phyloP scores from a whole-genome alignment of 2,329 filamentous ascomycete genomes.

The Leptoxyphium fumago region DNA sequence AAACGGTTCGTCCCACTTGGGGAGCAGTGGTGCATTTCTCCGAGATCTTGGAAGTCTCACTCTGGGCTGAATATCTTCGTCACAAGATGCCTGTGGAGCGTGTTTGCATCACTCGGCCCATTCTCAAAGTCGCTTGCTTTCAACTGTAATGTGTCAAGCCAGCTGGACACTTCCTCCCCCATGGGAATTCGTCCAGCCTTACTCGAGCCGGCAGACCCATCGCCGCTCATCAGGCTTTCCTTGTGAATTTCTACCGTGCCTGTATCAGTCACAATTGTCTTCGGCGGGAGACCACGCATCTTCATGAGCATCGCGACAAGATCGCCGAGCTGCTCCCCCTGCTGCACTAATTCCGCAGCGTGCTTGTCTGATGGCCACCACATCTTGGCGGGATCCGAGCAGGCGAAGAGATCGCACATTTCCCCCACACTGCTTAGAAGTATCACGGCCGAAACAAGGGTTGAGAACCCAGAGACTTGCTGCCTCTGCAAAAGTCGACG shows the following conservation, averaged over 20 bases:
- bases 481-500: conserved; percentile 43
- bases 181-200: conserved; percentile 6
- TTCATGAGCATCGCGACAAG: conserved; percentile 43
- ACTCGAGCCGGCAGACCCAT: conserved; percentile 1
- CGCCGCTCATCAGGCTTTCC: conserved; percentile 1
- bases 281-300: conserved; percentile 37
- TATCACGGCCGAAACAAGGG: conserved; percentile 44
- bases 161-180: conserved; percentile 5
- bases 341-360: conserved; percentile 36
- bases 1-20: too few species aligned
- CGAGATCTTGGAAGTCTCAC: background rate
- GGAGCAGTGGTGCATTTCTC: too few species aligned
- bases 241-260: conserved; percentile 18
- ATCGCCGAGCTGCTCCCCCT: conserved; percentile 44
- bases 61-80: background rate
- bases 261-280: conserved; percentile 19
- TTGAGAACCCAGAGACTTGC: conserved; percentile 42
- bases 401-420: conserved; percentile 40
- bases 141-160: conserved; percentile 9
- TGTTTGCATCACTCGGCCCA: background rate
- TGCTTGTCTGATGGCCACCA: conserved; percentile 26
- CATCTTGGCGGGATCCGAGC: conserved; percentile 8
- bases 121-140: conserved; percentile 4
- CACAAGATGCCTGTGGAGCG: background rate
- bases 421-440: conserved; percentile 45